Base-by-base conservation (phyloP, 306 rosid genomes). In the Corylus americana region DNA sequence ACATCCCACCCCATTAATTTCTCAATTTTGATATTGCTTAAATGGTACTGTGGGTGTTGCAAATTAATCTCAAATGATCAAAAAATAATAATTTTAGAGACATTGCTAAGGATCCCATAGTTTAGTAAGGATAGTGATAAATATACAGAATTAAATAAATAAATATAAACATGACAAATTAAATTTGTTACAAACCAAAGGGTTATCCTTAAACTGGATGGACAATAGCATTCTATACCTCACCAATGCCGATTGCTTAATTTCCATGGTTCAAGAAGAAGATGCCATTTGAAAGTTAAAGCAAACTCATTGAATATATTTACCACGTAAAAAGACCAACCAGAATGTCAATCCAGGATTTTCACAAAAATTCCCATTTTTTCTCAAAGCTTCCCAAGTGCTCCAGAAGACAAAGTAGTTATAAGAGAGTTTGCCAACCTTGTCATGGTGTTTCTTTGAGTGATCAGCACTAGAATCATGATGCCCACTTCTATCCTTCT, bases 371-470 rank as follows among this genome's bases (percentile, higher is more conserved):
- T 54, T 83, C 66, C 27, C 49, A 22, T 42, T 22, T 78, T 49
- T 47, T 39, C 54, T 44, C 37, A 45, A 70, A 9, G 27, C 11
- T 39, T 68, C 44, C 47, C 55, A 83, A 29, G 20, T 55, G 55
- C 48, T 61, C 31, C 66, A 85, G 55, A 50, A 35, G 80, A 74
- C 39, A 69, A 80, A 42, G 71, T 39, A 70, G 81, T 63, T 37
- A 82, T 74, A 76, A 17, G 47, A 78, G 84, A 51, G 74, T 55
- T 81, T 74, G 7, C 86, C 80, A 89, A 94, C 98, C 98, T 95
- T 95, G 47, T 93, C 99, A 57, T 91, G 92, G 77, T 90, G 99
- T 79, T 95, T 95, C 97, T 91, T 95, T 8, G 94, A 86, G 79
- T 82, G 98, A 70, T 95, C 98, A 79, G 91, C 96, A 63, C 83